Percentiles rank a stretch among this genome's conserved stretches.
phyloP scores from a whole-genome alignment of 495 filamentous ascomycete species.

The Podospora tetraspora region DNA sequence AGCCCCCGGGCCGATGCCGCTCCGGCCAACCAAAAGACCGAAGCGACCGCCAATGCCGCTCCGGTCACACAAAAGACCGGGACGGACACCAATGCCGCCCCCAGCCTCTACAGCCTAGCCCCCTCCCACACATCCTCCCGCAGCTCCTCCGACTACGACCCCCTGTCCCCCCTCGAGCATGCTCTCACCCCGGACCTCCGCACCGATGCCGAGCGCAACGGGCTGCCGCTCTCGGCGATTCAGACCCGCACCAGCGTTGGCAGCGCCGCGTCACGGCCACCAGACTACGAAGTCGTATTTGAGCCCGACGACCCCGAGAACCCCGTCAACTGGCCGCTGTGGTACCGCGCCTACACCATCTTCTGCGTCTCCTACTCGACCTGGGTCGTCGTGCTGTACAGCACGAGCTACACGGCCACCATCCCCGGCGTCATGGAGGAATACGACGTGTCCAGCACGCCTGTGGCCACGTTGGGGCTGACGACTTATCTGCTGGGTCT shows the following conservation, averaged over 20 bases:
- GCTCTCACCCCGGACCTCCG: slow-evolving; percentile 31
- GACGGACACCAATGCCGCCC: neutral
- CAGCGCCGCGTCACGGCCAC: slow-evolving; percentile 55
- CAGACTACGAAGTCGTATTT: slow-evolving; percentile 73
- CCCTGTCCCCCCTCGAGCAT: slow-evolving; percentile 33
- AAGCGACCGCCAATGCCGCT: too few species aligned
- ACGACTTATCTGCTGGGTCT: slow-evolving; percentile 75
- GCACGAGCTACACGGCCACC: slow-evolving; percentile 72
- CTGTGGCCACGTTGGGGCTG: slow-evolving; percentile 65
- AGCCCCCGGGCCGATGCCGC: neutral
- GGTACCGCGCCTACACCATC: slow-evolving; percentile 60
- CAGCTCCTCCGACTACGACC: slow-evolving; percentile 30
- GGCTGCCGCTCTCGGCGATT: slow-evolving; percentile 16
- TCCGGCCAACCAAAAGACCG: neutral
- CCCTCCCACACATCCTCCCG: neutral
- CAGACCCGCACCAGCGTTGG: slow-evolving; percentile 47
- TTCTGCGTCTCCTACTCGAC: slow-evolving; percentile 65
- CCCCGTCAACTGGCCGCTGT: slow-evolving; percentile 69
- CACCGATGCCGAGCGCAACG: slow-evolving; percentile 10
- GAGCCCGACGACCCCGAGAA: slow-evolving; percentile 61
- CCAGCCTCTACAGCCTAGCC: neutral
- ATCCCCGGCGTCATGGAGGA: slow-evolving; percentile 61
- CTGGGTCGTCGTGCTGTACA: slow-evolving; percentile 75
- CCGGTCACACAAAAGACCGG: neutral
- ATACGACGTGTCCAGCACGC: slow-evolving; percentile 52